Base-by-base conservation (phyloP, 331 rosid genomes). In the Malus hybrid region DNA sequence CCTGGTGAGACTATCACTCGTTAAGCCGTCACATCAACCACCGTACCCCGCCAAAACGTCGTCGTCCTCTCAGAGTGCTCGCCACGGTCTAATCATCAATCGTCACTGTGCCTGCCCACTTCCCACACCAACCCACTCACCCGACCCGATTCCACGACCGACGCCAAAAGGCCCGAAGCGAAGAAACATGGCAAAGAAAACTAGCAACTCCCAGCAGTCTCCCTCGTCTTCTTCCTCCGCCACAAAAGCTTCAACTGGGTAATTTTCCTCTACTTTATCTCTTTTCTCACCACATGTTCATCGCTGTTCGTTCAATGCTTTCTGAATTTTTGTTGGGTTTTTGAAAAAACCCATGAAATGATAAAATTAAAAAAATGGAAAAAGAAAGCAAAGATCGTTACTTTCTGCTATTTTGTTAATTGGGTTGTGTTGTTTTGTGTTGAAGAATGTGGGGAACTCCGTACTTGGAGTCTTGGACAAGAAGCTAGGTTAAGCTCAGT, bases 171-270 rank as follows among this genome's bases (percentile, higher is more conserved):
- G 44, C 9, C 69, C 19, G 29, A 74, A 31, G 67, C 50, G 33
- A 6, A 48, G 9, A 69, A 33, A 31, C 50, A 90, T 88, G 93
- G 90, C 87, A 82, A 87, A 87, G 83, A 74, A 70, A 71, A 85
- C 85, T 15, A 76, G 76, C 33, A 66, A 64, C 67, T 81, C 87
- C 20, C 77, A 5, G 48, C 64, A 50, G 22, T 73, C 87, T 66
- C 82, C 11, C 77, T 75, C 82, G 12, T 62, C 82, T 20, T 55
- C 84, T 65, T 73, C 88, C 39, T n/a, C 73, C 14, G 20, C 86
- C 33, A 52, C 69, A 52, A 57, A 72, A 76, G 34, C 76, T 13
- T 57, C 86, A 31, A 18, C 74, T 14, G 65, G 73, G 93, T 87
- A 80, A 73, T 10, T 66, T 63, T 77, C 55, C 32, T 50, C 15